These are phyloP conservation scores for Chrysoporthe cubensis DNA, from an alignment of 2,329 filamentous ascomycete genomes.

Conservation along the genomic window DNA sequence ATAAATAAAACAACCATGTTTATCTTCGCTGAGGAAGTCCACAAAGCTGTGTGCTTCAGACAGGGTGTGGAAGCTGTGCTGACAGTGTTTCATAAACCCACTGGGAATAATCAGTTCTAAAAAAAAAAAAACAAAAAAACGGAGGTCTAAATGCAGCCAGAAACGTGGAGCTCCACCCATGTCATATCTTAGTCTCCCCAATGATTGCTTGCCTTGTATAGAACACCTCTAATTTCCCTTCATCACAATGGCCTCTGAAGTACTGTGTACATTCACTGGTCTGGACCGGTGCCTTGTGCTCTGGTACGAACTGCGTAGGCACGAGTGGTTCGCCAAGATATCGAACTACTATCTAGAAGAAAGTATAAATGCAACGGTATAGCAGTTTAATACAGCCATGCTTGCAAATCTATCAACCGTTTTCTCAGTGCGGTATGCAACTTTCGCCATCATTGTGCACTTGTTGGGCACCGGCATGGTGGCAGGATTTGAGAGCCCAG, in stretches of 20 bases:
- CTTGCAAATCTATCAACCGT: neutral
- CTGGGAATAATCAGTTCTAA: neutral
- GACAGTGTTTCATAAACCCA: neutral
- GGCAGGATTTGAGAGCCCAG: too few species aligned
- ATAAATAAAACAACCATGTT: too few species aligned
- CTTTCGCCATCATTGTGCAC: neutral
- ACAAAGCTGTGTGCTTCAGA: neutral
- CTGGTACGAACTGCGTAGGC: slow-evolving; percentile 1
- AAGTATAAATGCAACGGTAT: neutral
- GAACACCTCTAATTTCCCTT: neutral
- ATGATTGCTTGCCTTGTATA: neutral
- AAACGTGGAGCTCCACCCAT: neutral
- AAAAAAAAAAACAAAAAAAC: neutral
- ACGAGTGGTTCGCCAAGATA: neutral
- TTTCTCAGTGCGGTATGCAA: neutral
- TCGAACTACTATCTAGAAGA: neutral
- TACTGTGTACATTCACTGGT: neutral
- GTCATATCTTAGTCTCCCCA: neutral
- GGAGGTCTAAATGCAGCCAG: neutral
- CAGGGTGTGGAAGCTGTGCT: neutral
- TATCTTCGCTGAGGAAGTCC: too few species aligned
- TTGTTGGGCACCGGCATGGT: too few species aligned
- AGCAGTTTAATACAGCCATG: neutral
- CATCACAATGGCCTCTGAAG: neutral
- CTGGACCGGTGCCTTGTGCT: neutral